Evolutionary conservation across 257 asterid species (phyloP), one percentile per base, ranked within the genome.

Genomic region (Ophiorrhiza pumila): DNA sequence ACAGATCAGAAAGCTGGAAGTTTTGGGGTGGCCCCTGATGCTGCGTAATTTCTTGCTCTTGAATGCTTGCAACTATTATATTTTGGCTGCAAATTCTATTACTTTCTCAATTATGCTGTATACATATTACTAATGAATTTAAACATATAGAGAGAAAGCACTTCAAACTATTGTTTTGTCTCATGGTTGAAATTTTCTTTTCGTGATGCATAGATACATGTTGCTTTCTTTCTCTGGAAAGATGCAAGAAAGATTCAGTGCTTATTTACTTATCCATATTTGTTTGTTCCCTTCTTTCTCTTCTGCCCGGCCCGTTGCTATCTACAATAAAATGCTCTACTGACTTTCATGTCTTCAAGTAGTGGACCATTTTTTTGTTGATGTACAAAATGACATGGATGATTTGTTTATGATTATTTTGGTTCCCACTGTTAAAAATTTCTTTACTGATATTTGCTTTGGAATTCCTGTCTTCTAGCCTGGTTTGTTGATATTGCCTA

Each of bases 21-120:
- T 83, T 77, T 79, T 82, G 97, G 98, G 74, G 98, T 95, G 78
- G 99, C 99, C n/a, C 99, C 99, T 63, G 99, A 95, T 87, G 99
- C 99, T 80, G 98, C 96, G 99, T 95, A 87, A 85, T 87, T 78
- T 41, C 76, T 81, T 41, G 23, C 73, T 68, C 15, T 39, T 7
- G 12, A 61, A 18, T 34, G 7, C 8, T 65, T 71, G 31, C 47
- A 60, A 71, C 76, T 64, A 27, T 41, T 60, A 12, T 10, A 31
- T 55, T 41, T 62, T 71, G 56, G 71, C 63, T 46, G 7, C 49
- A 15, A 64, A 20, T 53, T 20, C 14, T 42, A 20, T 25, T 41
- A 29, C n/a, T 62, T 42, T 37, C 69, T 50, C 14, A 39, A 35
- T 34, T 46, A 34, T 52, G 13, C 60, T 46, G 2, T 11, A 43